Evolutionary conservation across 2,329 filamentous ascomycete genomes (phyloP).

Genomic region (Colletotrichum godetiae): DNA sequence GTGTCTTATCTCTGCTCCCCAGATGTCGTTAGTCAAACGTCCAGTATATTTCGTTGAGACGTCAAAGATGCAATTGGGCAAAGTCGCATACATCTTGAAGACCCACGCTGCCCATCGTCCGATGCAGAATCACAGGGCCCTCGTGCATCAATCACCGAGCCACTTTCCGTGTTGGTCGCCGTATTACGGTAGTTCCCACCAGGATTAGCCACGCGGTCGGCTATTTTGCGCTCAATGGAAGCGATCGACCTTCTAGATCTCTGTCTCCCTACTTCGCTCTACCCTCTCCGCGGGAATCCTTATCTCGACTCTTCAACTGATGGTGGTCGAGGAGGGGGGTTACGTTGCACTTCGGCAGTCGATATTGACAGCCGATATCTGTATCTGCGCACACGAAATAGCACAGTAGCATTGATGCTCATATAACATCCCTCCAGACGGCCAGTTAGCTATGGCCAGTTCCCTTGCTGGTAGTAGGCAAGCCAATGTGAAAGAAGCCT

Average conservation of each 20-base stretch:
- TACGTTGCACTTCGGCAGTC: constrained; percentile 15
- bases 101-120: background rate
- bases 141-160: background rate
- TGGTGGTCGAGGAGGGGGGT: background rate
- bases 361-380: background rate
- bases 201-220: constrained; percentile 2
- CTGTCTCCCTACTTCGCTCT: background rate
- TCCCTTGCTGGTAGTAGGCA: background rate
- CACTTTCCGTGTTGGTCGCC: background rate
- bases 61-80: background rate
- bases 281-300: constrained; percentile 26
- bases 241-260: background rate
- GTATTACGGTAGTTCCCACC: background rate
- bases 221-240: background rate
- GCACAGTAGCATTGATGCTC: background rate
- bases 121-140: background rate
- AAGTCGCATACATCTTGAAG: background rate
- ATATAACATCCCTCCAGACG: constrained; percentile 12
- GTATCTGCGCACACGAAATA: background rate
- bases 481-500: background rate
- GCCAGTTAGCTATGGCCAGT: background rate
- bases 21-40: background rate
- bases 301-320: constrained; percentile 10
- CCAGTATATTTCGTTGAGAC: too few species aligned
- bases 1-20: background rate